These are phyloP conservation scores for Neocucurbitaria cava DNA, from an alignment of 2,329 filamentous ascomycete species.

Conservation along the genomic window DNA sequence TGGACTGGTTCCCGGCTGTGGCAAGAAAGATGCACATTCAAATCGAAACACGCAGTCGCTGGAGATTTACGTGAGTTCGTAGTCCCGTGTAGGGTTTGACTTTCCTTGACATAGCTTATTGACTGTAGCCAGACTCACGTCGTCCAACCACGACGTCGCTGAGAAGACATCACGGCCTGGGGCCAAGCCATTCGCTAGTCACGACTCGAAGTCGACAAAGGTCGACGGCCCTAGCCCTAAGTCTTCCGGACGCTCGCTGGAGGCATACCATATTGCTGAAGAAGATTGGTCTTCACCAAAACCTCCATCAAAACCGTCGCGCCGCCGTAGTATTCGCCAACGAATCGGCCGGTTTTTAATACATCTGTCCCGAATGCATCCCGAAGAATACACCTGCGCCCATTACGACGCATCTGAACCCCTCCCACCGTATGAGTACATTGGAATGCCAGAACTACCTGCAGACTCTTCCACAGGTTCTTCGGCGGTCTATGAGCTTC, in stretches of 20 bases:
- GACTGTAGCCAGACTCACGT: constrained; percentile 3
- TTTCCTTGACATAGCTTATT: not conserved
- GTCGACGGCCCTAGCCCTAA: not conserved
- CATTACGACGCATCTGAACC: not conserved
- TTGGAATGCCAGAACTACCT: not conserved
- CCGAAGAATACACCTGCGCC: not conserved
- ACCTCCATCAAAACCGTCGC: not conserved
- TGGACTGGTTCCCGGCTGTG: constrained; percentile 2
- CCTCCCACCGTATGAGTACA: not conserved
- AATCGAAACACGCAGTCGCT: constrained; percentile 10
- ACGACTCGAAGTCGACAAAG: not conserved
- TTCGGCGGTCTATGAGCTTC: not conserved
- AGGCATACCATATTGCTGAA: not conserved
- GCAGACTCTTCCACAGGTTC: not conserved
- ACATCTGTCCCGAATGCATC: constrained; percentile 3
- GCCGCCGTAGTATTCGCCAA: constrained; percentile 2
- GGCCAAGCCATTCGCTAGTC: not conserved
- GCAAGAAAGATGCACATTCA: constrained; percentile 18
- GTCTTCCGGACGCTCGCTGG: not conserved
- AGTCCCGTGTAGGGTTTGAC: not conserved
- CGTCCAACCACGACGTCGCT: not conserved
- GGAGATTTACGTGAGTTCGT: constrained; percentile 15
- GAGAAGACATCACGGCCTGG: not conserved
- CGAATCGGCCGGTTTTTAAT: not conserved
- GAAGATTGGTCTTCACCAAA: not conserved